phyloP scores from a whole-genome alignment of 192 early-diverging fungal genomes.

The Umbelopsis isabellina region DNA sequence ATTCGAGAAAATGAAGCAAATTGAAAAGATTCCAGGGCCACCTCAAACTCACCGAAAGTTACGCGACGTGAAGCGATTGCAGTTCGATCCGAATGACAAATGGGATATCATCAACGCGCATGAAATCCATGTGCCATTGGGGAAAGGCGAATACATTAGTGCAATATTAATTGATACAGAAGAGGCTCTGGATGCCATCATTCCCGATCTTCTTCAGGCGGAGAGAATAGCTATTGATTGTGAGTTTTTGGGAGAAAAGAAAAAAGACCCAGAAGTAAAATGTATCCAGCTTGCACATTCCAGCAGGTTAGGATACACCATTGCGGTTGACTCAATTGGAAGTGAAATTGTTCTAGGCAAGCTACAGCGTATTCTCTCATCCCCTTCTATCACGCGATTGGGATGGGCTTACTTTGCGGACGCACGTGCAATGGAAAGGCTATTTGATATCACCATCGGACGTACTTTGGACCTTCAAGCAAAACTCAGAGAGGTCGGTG shows the following conservation, averaged over 20 bases:
- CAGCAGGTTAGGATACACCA: constrained; percentile 24
- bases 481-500: constrained; percentile 14
- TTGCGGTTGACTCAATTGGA: constrained; percentile 26
- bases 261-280: constrained; percentile 27
- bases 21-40: background rate
- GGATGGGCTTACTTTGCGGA: constrained; percentile 38
- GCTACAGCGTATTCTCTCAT: constrained; percentile 1
- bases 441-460: constrained; percentile 14
- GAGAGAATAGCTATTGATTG: constrained; percentile 33
- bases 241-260: constrained; percentile 34
- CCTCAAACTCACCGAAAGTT: background rate
- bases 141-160: background rate
- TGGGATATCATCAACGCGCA: constrained; percentile 18
- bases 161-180: constrained; percentile 25
- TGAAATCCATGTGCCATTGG: constrained; percentile 8
- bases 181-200: constrained; percentile 23
- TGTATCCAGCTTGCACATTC: constrained; percentile 38
- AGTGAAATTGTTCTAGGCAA: background rate
- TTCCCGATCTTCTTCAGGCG: background rate
- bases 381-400: constrained; percentile 1
- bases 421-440: constrained; percentile 30
- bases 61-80: background rate
- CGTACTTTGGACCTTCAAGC: constrained; percentile 38
- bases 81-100: background rate
- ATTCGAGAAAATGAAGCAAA: constrained; percentile 8